Percentiles rank a stretch among this genome's conserved stretches.
phyloP scores from a whole-genome alignment of 192 early-diverging fungal genomes.

The Coemansia sp. region DNA sequence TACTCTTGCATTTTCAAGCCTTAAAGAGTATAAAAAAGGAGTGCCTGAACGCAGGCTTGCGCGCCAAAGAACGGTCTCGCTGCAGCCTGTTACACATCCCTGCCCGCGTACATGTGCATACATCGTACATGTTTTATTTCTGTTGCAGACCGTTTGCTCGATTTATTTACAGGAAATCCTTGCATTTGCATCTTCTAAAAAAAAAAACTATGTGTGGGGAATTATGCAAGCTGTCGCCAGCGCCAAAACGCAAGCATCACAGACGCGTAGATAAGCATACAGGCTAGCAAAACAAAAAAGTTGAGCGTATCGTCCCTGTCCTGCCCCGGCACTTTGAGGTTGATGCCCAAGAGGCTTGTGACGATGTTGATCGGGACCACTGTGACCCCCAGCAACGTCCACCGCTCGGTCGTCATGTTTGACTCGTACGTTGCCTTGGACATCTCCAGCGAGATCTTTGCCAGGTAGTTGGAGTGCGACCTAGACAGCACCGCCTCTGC shows the following conservation, averaged over 20 bases:
- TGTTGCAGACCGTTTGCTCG: slow-evolving; percentile 2
- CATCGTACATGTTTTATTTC: not conserved
- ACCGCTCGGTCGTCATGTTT: slow-evolving; percentile 46
- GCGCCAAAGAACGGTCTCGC: not conserved
- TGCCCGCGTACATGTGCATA: not conserved
- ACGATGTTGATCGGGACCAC: slow-evolving; percentile 55
- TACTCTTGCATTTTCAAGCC: not conserved
- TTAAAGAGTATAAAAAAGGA: not conserved
- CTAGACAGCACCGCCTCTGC: slow-evolving; percentile 65
- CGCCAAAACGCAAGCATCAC: slow-evolving; percentile 52
- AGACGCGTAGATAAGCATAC: slow-evolving; percentile 38
- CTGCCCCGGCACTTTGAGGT: slow-evolving; percentile 69
- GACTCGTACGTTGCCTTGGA: slow-evolving; percentile 42
- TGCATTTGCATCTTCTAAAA: not conserved
- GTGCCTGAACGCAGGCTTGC: not conserved
- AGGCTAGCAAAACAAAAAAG: slow-evolving; percentile 49
- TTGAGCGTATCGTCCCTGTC: slow-evolving; percentile 57
- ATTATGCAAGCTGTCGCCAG: slow-evolving; percentile 35
- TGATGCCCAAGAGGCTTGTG: slow-evolving; percentile 67
- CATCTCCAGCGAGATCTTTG: slow-evolving; percentile 75
- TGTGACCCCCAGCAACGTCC: slow-evolving; percentile 53
- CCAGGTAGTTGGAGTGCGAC: slow-evolving; percentile 73
- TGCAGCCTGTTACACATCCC: not conserved
- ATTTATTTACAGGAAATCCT: not conserved
- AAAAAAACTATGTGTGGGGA: not conserved